Evolutionary conservation across 768 basidiomycete species (phyloP), one percentile per base, ranked within the genome.

Genomic region (Tricholoma saponaceum): DNA sequence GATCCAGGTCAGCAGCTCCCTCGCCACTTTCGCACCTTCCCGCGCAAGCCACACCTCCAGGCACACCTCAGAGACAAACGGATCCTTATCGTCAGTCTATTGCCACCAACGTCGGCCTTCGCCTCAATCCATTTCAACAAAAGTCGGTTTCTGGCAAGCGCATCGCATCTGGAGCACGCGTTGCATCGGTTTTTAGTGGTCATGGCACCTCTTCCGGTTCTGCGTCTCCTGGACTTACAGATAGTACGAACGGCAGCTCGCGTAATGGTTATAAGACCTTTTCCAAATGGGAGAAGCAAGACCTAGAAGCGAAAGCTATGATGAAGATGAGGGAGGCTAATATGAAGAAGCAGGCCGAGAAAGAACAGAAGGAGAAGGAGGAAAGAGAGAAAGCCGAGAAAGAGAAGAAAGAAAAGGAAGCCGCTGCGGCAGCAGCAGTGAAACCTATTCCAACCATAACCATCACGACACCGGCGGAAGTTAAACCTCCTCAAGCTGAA

Each of bases 271-370:
- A 68, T 20, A 70, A 69, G 52, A 76, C 78, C 18, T 86, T 84
- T 62, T 87, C 88, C 3, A 91, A 90, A 71, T 91, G 88, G 88
- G 90, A 92, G 69, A 92, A 90, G 59, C 90, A 92, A 69, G 90
- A 93, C 62, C 69, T 90, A 28, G 90, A 93, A 64, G 90, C 90
- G 3, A 82, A 83, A 43, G 88, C 89, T 22, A 86, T 92, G 80
- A 81, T 81, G 64, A 86, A 80, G 66, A 82, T 92, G 64, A 77
- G 90, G 51, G 76, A 79, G 55, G 74, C 75, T 12, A 78, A 72
- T 56, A 67, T 68, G 53, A 73, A 73, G 60, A 80, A 78, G 63
- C 72, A 83, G 69, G 66, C 77, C 72, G 74, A 72, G 62, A 66
- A 57, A 43, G 64, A 66, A 39, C 56, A 73, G 28, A 77, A 79